A percentile compares a stretch with the other conserved stretches of the same genome.
Evolutionary conservation across 768 basidiomycete genomes (phyloP).

Genomic region (Suillus brevipes): DNA sequence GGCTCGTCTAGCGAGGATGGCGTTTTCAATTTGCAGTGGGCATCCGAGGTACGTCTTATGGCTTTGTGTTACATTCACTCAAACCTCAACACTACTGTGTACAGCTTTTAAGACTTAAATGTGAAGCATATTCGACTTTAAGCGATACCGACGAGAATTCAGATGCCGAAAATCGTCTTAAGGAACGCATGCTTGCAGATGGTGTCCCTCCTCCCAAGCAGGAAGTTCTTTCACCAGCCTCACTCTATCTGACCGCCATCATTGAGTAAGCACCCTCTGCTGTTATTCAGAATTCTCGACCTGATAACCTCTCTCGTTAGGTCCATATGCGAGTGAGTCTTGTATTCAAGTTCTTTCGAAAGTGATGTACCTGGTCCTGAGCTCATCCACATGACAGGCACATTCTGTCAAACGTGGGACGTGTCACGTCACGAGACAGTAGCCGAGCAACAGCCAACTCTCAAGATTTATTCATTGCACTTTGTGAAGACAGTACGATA

Average conservation of each 20-base stretch:
- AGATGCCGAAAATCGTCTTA: slow-evolving; percentile 58
- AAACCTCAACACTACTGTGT: slow-evolving; percentile 4
- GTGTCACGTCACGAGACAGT: slow-evolving; percentile 84
- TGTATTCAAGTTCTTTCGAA: slow-evolving; percentile 2
- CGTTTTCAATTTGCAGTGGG: slow-evolving; percentile 70
- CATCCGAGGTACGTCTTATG: slow-evolving; percentile 59
- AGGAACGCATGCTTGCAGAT: slow-evolving; percentile 58
- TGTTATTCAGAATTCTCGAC: slow-evolving; percentile 24
- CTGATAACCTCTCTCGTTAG: slow-evolving; percentile 40
- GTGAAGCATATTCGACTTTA: slow-evolving; percentile 84
- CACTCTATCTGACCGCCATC: slow-evolving; percentile 88
- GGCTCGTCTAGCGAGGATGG: slow-evolving; percentile 46
- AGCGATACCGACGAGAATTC: slow-evolving; percentile 80
- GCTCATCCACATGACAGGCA: slow-evolving; percentile 51
- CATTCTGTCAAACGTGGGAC: slow-evolving; percentile 77
- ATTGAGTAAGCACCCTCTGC: slow-evolving; percentile 69
- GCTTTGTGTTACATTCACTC: not conserved
- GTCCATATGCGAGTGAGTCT: slow-evolving; percentile 82
- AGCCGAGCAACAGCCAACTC: slow-evolving; percentile 72
- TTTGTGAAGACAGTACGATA: slow-evolving; percentile 88
- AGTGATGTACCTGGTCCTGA: slow-evolving; percentile 11
- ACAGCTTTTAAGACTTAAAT: slow-evolving; percentile 79
- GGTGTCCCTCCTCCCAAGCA: slow-evolving; percentile 53
- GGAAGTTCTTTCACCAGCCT: slow-evolving; percentile 72
- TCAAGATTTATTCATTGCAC: slow-evolving; percentile 82